These are phyloP conservation scores for Straminergon stramineum DNA, from an alignment of 225 moss, liverwort and hornwort genomes.

Conservation along the genomic window DNA sequence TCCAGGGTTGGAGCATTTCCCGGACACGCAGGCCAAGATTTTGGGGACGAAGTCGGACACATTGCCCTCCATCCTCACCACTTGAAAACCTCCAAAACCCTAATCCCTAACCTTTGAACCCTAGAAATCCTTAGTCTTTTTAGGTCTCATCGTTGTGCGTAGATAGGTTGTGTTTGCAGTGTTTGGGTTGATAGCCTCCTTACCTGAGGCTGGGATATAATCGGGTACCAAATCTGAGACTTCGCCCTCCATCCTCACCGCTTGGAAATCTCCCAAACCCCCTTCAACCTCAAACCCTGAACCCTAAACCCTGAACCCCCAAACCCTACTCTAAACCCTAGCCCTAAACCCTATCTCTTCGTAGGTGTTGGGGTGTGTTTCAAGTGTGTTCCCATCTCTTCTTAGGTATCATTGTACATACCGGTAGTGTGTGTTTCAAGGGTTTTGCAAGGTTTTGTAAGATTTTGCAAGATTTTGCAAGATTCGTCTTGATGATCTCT, in stretches of 20 bases:
- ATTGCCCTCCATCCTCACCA: constrained; percentile 66
- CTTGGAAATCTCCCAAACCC: constrained; percentile 23
- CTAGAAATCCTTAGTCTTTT: too few species aligned
- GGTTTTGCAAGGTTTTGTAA: neutral
- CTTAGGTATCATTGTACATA: neutral
- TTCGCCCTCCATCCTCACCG: neutral
- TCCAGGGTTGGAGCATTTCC: constrained; percentile 46
- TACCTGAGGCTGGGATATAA: constrained; percentile 24
- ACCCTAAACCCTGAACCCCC: neutral
- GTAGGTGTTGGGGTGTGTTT: neutral
- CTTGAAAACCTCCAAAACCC: neutral
- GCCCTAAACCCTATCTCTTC: neutral
- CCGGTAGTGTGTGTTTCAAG: neutral
- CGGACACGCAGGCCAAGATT: constrained; percentile 58
- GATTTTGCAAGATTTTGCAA: neutral
- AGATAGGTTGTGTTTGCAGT: constrained; percentile 17
- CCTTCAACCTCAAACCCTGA: neutral
- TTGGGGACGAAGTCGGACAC: constrained; percentile 30
- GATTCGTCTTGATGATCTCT: neutral
- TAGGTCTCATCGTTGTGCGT: neutral
- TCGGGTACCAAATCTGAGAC: constrained; percentile 14
- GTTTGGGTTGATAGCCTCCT: constrained; percentile 10
- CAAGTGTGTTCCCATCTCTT: neutral
- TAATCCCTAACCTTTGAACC: too few species aligned
- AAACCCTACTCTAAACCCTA: neutral